A percentile compares a stretch with the other conserved stretches of the same genome.
Evolutionary conservation across 2,329 filamentous ascomycete genomes (phyloP).

Genomic region (Neonectria hederae): DNA sequence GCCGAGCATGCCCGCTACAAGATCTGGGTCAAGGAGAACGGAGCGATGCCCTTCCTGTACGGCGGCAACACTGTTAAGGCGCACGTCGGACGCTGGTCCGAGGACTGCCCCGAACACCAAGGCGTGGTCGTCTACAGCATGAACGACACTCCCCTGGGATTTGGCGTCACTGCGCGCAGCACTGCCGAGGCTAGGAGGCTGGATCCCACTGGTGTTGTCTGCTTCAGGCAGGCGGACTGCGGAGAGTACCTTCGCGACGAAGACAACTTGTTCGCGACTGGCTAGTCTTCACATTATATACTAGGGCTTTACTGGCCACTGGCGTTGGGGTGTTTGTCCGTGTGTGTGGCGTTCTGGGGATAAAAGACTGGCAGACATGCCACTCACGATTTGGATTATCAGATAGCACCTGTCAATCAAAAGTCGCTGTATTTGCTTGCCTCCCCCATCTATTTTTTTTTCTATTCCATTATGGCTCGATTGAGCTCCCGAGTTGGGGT

Average conservation of each 20-base stretch:
- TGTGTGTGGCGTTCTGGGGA: constrained; percentile 33
- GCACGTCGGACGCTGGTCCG: constrained; percentile 81
- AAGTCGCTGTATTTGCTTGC: constrained; percentile 34
- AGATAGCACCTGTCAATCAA: constrained; percentile 34
- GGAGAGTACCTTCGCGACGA: constrained; percentile 94
- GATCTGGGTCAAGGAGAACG: constrained; percentile 96
- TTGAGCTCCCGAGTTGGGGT: constrained; percentile 53
- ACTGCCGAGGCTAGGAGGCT: constrained; percentile 84
- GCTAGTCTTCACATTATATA: constrained; percentile 43
- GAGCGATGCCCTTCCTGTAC: constrained; percentile 97
- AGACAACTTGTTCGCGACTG: constrained; percentile 69
- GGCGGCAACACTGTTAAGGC: constrained; percentile 84
- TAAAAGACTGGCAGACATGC: constrained; percentile 26
- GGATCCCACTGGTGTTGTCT: constrained; percentile 89
- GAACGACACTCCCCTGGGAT: constrained; percentile 93
- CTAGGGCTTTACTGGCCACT: constrained; percentile 32
- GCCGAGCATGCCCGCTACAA: constrained; percentile 94
- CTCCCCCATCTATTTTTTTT: constrained; percentile 21
- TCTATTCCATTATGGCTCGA: constrained; percentile 33
- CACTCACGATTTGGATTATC: constrained; percentile 34
- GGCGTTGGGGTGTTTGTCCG: constrained; percentile 41
- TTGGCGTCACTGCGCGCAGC: constrained; percentile 89
- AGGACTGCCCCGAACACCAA: constrained; percentile 93
- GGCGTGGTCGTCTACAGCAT: constrained; percentile 91
- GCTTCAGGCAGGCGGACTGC: constrained; percentile 91